Conservation (phyloP, 2,329 filamentous ascomycete genomes). For the Colletotrichum spaethianum region DNA sequence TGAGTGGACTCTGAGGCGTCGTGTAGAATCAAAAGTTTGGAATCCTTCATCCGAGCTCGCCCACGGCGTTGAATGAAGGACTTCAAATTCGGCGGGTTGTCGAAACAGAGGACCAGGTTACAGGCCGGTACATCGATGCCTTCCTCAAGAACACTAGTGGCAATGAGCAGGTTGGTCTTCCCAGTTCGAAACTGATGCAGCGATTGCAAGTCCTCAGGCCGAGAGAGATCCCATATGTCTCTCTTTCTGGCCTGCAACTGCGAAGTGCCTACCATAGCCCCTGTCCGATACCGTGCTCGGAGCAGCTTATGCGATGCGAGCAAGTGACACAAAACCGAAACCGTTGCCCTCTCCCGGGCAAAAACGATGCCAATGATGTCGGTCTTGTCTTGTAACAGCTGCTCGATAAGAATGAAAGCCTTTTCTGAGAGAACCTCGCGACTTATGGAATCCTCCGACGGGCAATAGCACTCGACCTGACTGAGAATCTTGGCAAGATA, state of each 20-base stretch:
- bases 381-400: conserved; percentile 61
- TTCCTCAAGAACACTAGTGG: conserved; percentile 76
- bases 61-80: conserved; percentile 72
- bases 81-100: conserved; percentile 64
- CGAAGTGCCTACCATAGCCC: conserved; percentile 70
- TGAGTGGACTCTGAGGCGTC: conserved; percentile 48
- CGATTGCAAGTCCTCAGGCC: conserved; percentile 49
- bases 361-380: conserved; percentile 75
- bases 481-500: conserved; percentile 67
- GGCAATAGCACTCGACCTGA: conserved; percentile 49
- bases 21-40: conserved; percentile 64
- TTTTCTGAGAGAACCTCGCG: conserved; percentile 68
- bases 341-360: conserved; percentile 73
- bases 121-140: conserved; percentile 78
- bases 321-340: conserved; percentile 71
- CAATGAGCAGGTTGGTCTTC: conserved; percentile 70
- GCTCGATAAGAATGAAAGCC: conserved; percentile 64
- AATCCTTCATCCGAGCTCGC: conserved; percentile 65
- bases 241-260: conserved; percentile 51
- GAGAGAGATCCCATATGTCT: conserved; percentile 57
- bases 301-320: conserved; percentile 66
- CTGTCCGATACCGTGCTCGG: conserved; percentile 62
- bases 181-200: conserved; percentile 67
- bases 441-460: conserved; percentile 41
- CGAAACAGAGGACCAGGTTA: conserved; percentile 73